Evolutionary conservation across 192 early-diverging fungal species (phyloP), one percentile per base, ranked within the genome.

Genomic region (Coemansia sp.): DNA sequence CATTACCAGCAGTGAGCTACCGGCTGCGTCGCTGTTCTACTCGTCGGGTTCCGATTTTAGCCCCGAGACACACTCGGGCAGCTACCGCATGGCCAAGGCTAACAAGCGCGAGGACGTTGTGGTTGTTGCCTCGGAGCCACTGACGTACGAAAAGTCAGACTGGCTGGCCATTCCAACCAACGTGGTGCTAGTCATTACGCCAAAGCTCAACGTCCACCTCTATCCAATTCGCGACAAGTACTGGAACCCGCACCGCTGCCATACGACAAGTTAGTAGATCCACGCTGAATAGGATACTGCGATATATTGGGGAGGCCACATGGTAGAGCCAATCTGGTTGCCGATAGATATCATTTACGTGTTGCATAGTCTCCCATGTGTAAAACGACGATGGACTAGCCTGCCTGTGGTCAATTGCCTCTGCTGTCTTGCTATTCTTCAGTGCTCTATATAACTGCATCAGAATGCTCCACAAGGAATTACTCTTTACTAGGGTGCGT

Each of bases 141-240:
- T 92, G 38, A 92, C 90, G 22, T 92, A 88, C 56, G 89, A 90
- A 62, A 86, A 87, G 59, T 85, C 88, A 7, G 90, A 92, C 78
- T 92, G 90, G 90, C 65, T 90, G 61, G 88, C 83, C 27, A 88
- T 92, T 49, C 90, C 90, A 2, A 87, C 87, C 16, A 92, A 92
- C 58, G 89, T 85, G 7, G 27, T 90, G 59, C 71, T 92, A 32
- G 86, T 92, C 12, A 85, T 92, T 48, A 92, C 91, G 23, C 86
- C 89, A 12, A 87, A 87, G 62, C 65, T 89, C 57, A 92, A 90
- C 41, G 89, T 92, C 4, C 83, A 88, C 51, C 64, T 91, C 67
- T 87, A 85, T 52, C 91, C 91, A 22, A 90, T 92, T 61, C 76
- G 82, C 31, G 91, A 92, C 60, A 74, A 88, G 65, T 89, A 82